Base-by-base conservation (phyloP, 2,329 filamentous ascomycete genomes). In the Aspergillus latus region DNA sequence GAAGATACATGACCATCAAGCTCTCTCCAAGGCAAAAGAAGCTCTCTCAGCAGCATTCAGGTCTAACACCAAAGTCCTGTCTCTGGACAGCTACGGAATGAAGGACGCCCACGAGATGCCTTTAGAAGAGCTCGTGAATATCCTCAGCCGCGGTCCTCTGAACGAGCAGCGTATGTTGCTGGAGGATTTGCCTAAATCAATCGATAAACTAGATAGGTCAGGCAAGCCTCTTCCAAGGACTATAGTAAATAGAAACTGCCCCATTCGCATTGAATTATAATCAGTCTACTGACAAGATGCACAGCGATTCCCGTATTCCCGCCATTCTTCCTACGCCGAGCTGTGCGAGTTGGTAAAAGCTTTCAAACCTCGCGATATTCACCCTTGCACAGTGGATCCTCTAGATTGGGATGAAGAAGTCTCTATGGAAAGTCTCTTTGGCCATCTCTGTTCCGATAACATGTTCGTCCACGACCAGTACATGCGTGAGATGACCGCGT, bases 321-420 rank as follows among this genome's bases (percentile, higher is more conserved):
- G 93, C 1, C 93, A 97, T 71, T 95, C 93, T 0, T 96, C 90
- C 0, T 93, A 94, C 58, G 76, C 79, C 0, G 93, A 97, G 69
- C 81, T 96, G 2, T 88, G 90, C 60, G 74, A 85, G 52, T 75
- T 97, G 0, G 79, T 96, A 1, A 69, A 78, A 2, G 78, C 80
- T 0, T 89, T 97, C 64, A 82, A 76, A 29, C 92, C 92, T 0
- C 84, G 76, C 45, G 91, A 97, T 64, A 78, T 97, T 2, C 89
- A 88, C 77, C 91, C 92, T 0, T 96, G 92, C 67, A 96, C 91
- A 0, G 84, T 88, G 1, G 81, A 90, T 58, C 73, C 81, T 13
- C 65, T 72, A 0, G 75, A 75, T 1, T 97, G 92, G 92, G 75
- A 76, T 29, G 77, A 85, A 58, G 72, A 75, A 5, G 73, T 86